Evolutionary conservation across 768 basidiomycete genomes (phyloP).

Genomic region (Daedaleopsis sinensis): DNA sequence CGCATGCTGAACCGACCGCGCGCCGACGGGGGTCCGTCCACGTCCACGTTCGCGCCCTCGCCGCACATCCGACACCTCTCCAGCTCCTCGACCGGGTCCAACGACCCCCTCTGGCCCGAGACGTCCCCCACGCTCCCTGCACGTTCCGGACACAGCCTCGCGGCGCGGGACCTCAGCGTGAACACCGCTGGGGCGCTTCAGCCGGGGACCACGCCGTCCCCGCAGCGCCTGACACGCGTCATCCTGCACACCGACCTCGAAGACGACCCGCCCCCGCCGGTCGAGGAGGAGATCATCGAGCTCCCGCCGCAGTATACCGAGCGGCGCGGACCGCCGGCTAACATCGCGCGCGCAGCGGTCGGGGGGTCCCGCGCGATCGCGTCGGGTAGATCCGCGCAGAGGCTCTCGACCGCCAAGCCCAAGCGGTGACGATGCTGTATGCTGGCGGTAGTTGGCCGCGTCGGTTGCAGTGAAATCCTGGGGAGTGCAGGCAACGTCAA

Average conservation of each 20-base stretch:
- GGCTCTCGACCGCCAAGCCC: too few relatives aligned
- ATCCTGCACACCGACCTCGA: constrained; percentile 73
- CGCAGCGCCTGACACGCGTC: constrained; percentile 49
- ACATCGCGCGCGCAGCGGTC: background rate
- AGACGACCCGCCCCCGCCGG: constrained; percentile 37
- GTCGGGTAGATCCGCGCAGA: too few relatives aligned
- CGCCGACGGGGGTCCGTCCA: background rate
- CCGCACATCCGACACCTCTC: constrained; percentile 2
- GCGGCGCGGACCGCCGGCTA: constrained; percentile 31
- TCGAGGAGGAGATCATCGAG: constrained; percentile 44
- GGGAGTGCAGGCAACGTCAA: too few relatives aligned
- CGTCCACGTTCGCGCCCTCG: background rate
- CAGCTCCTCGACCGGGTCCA: background rate
- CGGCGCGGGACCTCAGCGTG: constrained; percentile 26
- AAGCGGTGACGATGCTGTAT: too few relatives aligned
- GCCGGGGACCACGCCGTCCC: constrained; percentile 48
- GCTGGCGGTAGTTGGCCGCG: too few relatives aligned
- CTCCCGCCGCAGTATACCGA: constrained; percentile 79
- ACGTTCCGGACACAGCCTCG: constrained; percentile 8
- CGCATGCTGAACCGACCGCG: constrained; percentile 1
- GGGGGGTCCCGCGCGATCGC: too few relatives aligned
- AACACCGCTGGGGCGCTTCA: constrained; percentile 53
- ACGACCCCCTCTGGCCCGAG: background rate
- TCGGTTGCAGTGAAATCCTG: too few relatives aligned
- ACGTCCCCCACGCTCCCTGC: background rate